Conservation (phyloP, 768 basidiomycete species). For the Hirschioporus abietinus region DNA sequence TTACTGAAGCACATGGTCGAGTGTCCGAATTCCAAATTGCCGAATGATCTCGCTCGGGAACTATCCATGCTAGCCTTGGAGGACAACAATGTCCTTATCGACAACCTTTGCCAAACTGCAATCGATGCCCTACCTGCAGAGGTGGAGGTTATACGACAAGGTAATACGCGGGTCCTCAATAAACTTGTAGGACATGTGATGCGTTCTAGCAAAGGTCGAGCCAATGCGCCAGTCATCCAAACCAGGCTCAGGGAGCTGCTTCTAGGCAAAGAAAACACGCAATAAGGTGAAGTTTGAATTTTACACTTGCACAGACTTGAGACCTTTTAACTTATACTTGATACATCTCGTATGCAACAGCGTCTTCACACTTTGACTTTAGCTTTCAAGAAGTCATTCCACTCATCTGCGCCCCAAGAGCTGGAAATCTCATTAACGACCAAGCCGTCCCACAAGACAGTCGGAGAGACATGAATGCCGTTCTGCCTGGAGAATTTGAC, state of each 20-base stretch:
- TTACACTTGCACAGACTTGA: not conserved
- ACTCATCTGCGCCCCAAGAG: slow-evolving; percentile 77
- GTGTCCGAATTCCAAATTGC: slow-evolving; percentile 31
- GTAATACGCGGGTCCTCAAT: slow-evolving; percentile 74
- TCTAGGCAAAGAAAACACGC: not conserved
- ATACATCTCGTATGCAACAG: not conserved
- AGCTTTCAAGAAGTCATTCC: slow-evolving; percentile 65
- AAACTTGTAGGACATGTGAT: slow-evolving; percentile 83
- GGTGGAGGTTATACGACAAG: slow-evolving; percentile 55
- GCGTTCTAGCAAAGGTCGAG: slow-evolving; percentile 72
- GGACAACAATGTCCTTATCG: slow-evolving; percentile 35
- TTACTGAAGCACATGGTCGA: slow-evolving; percentile 69
- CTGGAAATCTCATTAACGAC: slow-evolving; percentile 71
- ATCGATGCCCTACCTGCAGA: slow-evolving; percentile 64
- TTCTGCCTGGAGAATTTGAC: slow-evolving; percentile 93
- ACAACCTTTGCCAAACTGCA: slow-evolving; percentile 53
- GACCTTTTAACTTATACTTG: not conserved
- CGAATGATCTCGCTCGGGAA: slow-evolving; percentile 41
- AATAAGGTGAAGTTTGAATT: not conserved
- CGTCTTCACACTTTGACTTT: slow-evolving; percentile 41
- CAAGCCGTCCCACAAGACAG: slow-evolving; percentile 72
- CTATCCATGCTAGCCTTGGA: slow-evolving; percentile 42
- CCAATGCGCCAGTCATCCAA: slow-evolving; percentile 61
- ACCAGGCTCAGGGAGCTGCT: slow-evolving; percentile 46
- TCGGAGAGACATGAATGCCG: slow-evolving; percentile 86